Base-by-base conservation (phyloP, 768 basidiomycete genomes). In the Lentinula lateritia region DNA sequence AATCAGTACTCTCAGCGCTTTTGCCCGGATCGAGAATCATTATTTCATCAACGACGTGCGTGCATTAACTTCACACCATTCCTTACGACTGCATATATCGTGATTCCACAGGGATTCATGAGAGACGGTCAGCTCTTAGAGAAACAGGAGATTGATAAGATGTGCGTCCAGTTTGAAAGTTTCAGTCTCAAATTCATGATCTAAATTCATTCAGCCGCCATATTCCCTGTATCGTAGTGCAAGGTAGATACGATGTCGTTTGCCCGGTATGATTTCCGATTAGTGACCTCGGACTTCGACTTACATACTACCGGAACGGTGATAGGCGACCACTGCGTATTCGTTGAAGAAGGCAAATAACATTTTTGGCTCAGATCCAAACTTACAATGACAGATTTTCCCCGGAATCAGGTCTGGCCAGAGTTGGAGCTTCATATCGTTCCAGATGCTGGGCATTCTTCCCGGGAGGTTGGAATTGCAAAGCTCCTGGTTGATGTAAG, bases 1-100 rank as follows among this genome's bases (percentile, higher is more conserved):
- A 64, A 39, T 20, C 53, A 61, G 55, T 34, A n/a, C 58, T 39
- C 36, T 18, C 57, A 94, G 92, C 60, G 88, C 93, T 0, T 95
- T 94, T 71, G 90, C 93, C 18, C 78, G 86, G 41, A 93, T 95
- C 50, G 93, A 94, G 75, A 93, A 93, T 68, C 93, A 95, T 68
- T 96, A 90, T 72, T 95, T 95, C 68, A 76, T 95, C 56, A 92
- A 95, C 67, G 81, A 84, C 58, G 90, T 90, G 58, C 8, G 52
- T 52, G 8, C 39, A 50, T 43, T 62, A 55, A 16, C 12, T 43
- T 39, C 39, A 28, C 28, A 28, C 18, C 52, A 13, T 58, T 42
- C 61, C n/a, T n/a, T 53, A 18, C 36, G 8, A n/a, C 15, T 23
- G 15, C 53, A 50, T 39, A 7, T 16, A n/a, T n/a, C 38, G 23